These are phyloP conservation scores for Podila verticillata DNA, from an alignment of 192 early-diverging fungal species.

Conservation along the genomic window DNA sequence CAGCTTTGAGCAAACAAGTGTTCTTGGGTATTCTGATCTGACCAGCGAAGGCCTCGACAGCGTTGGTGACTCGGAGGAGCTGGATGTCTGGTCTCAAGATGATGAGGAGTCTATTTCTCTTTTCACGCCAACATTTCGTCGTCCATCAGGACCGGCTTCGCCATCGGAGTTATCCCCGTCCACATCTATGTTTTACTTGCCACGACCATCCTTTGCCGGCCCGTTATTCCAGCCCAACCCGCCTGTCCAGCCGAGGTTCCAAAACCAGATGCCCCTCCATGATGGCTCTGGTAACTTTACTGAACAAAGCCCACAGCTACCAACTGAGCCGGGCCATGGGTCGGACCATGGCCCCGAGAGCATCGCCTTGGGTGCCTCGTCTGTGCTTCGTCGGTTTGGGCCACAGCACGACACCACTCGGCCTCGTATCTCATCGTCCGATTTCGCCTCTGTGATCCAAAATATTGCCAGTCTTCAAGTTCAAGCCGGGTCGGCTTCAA, in stretches of 20 bases:
- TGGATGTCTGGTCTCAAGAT: slow-evolving; percentile 46
- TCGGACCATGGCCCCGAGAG: slow-evolving; percentile 31
- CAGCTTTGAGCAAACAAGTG: slow-evolving; percentile 10
- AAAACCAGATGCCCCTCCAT: slow-evolving; percentile 48
- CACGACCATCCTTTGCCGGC: slow-evolving; percentile 32
- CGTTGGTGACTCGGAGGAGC: slow-evolving; percentile 29
- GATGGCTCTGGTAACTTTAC: slow-evolving; percentile 47
- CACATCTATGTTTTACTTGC: slow-evolving; percentile 24
- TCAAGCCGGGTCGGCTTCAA: not conserved
- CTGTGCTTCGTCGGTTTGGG: slow-evolving; percentile 2
- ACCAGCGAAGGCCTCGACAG: slow-evolving; percentile 41
- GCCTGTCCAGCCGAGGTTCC: not conserved
- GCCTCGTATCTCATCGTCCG: slow-evolving; percentile 27
- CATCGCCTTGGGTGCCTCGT: slow-evolving; percentile 21
- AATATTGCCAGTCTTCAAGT: slow-evolving; percentile 34
- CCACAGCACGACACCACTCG: not conserved
- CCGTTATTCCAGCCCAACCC: not conserved
- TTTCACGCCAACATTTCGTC: slow-evolving; percentile 3
- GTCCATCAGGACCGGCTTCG: not conserved
- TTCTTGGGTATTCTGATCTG: slow-evolving; percentile 33
- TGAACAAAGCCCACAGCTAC: not conserved
- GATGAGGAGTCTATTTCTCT: slow-evolving; percentile 24
- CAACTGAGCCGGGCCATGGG: not conserved
- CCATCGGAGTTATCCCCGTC: slow-evolving; percentile 7
- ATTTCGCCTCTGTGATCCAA: slow-evolving; percentile 35